Percentiles rank a stretch among this genome's conserved stretches.
Conservation (phyloP, 2,329 filamentous ascomycete genomes). For the Colletotrichum sp. region DNA sequence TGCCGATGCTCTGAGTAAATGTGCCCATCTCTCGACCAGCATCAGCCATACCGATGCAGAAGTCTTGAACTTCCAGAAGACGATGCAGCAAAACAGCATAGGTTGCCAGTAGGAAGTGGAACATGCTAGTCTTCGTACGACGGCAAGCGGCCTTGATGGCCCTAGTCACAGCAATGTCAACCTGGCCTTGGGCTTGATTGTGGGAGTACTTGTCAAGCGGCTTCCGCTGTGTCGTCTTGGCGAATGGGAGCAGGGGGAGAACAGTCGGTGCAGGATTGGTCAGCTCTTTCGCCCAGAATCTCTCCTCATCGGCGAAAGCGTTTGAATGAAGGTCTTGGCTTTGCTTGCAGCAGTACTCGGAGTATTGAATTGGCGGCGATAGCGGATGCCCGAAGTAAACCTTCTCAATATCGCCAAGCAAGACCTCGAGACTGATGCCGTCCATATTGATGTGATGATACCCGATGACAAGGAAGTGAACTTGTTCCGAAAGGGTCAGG, state of each 20-base stretch:
- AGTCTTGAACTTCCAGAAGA: constrained; percentile 30
- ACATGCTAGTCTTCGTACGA: constrained; percentile 26
- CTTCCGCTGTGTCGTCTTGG: neutral
- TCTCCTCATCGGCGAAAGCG: neutral
- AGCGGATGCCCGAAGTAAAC: neutral
- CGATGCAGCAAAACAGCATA: constrained; percentile 24
- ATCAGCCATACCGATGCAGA: constrained; percentile 56
- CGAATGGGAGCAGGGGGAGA: neutral
- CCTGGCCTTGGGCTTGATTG: neutral
- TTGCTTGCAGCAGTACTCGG: neutral
- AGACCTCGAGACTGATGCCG: neutral
- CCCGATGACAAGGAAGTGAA: neutral
- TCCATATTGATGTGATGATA: neutral
- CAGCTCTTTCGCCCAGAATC: neutral
- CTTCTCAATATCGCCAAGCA: neutral
- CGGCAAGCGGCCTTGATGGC: neutral
- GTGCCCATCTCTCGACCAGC: constrained; percentile 40
- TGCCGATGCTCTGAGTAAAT: constrained; percentile 37
- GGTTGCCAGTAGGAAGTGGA: constrained; percentile 51
- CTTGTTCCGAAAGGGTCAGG: neutral
- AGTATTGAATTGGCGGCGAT: neutral
- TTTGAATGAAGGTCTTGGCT: neutral
- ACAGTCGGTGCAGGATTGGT: neutral
- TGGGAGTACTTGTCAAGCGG: neutral
- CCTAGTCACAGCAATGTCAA: neutral